A percentile compares a stretch with the other conserved stretches of the same genome.
phyloP scores from a whole-genome alignment of 768 basidiomycete genomes.

The Dioszegia crocea region DNA sequence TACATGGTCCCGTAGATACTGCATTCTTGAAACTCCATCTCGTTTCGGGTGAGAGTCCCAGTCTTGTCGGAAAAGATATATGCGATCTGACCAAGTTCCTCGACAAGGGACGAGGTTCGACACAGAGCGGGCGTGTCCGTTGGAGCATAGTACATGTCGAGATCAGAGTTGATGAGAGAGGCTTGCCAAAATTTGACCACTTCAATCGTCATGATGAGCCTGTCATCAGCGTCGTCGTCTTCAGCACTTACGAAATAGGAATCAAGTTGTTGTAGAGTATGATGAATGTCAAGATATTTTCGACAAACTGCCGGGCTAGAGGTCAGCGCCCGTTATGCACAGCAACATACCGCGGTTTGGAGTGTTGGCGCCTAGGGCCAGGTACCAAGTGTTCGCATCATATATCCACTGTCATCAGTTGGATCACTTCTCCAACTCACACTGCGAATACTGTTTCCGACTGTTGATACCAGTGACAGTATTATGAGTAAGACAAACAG shows the following conservation, averaged over 20 bases:
- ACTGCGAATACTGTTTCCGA: constrained; percentile 83
- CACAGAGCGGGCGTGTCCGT: constrained; percentile 97
- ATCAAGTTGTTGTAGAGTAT: constrained; percentile 99
- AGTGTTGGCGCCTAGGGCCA: constrained; percentile 55
- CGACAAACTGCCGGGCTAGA: constrained; percentile 20
- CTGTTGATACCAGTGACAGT: constrained; percentile 81
- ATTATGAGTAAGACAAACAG: constrained; percentile 81
- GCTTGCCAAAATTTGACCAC: constrained; percentile 98
- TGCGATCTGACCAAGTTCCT: constrained; percentile 90
- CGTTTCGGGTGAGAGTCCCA: constrained; percentile 87
- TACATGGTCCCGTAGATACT: constrained; percentile 84
- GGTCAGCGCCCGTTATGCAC: constrained; percentile 12
- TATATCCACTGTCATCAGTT: constrained; percentile 67
- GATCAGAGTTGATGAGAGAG: constrained; percentile 90
- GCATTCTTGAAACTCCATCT: constrained; percentile 94
- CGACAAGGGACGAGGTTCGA: constrained; percentile 94
- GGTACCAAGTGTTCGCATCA: constrained; percentile 83
- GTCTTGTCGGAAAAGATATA: constrained; percentile 51
- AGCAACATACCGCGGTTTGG: constrained; percentile 63
- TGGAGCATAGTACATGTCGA: constrained; percentile 94
- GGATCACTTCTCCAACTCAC: constrained; percentile 50
- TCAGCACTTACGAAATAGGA: constrained; percentile 68
- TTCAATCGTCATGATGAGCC: constrained; percentile 97
- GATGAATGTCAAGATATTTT: constrained; percentile 93
- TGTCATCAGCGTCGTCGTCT: constrained; percentile 14